phyloP scores from a whole-genome alignment of 352 stramenopile genomes.

The Globisporangium megalacanthum region DNA sequence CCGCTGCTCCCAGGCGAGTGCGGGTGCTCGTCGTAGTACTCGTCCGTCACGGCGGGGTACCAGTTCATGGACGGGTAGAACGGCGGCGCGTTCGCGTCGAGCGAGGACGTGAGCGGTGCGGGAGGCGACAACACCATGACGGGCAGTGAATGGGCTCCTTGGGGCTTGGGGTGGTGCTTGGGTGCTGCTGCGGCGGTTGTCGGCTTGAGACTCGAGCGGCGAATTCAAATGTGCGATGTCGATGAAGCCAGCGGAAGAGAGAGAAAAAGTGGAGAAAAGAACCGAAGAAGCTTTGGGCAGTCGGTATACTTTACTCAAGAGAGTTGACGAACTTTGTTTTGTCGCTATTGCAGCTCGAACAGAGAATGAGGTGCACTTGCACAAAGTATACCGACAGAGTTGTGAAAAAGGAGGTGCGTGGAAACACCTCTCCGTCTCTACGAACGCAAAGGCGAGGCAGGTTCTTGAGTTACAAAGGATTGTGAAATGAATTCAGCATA shows the following conservation, averaged over 20 bases:
- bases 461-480: too few relatives aligned
- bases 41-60: constrained; percentile 51
- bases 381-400: too few relatives aligned
- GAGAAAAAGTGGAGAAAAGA: background rate
- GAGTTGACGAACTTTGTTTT: background rate
- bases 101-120: constrained; percentile 29
- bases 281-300: background rate
- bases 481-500: too few relatives aligned
- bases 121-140: constrained; percentile 17
- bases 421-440: too few relatives aligned
- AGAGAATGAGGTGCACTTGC: too few relatives aligned
- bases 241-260: background rate
- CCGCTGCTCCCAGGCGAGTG: constrained; percentile 50
- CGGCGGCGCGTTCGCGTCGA: constrained; percentile 46
- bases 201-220: background rate
- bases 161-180: too few relatives aligned
- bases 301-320: background rate
- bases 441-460: too few relatives aligned
- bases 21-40: constrained; percentile 59
- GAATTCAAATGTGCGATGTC: background rate
- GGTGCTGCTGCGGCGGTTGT: background rate
- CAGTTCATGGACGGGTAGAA: constrained; percentile 60
- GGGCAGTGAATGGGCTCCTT: too few relatives aligned
- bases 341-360: background rate
- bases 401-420: too few relatives aligned